Base-by-base conservation (phyloP, 78 protist species). In the Dictyostelium brefeldianum region DNA sequence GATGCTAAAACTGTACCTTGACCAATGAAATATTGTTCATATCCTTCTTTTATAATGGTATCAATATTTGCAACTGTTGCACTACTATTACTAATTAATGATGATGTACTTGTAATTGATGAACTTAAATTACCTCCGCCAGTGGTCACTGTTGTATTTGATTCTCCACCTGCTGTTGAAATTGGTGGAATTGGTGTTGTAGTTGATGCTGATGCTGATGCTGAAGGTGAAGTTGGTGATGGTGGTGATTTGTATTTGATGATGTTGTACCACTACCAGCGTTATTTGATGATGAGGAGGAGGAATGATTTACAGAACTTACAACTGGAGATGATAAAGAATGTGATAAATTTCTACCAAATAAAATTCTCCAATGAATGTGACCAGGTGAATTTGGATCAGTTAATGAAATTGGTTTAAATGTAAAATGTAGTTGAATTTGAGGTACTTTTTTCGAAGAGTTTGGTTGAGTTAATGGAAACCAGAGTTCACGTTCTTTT, bases 401-500 rank as follows among this genome's bases (percentile, higher is more conserved):
- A 15, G 92, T 62, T 3, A 85, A 29, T 15, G 92, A 85, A 14
- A 85, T 85, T 36, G 92, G 92, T 75, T 85, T 85, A 29, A 85
- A 85, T 18, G 71, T 81, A 47, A 81, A 67, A 46, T 22, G 17
- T 20, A 85, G 25, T 85, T 85, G 92, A 73, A 85, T 62, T 62
- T 85, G 92, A 46, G 92, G 92, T 25, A 85, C 75, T 29, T 85
- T 85, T 57, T 85, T 85, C 25, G 82, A 51, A 31, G 79, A 56
- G 0, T 41, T 48, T 7, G 92, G 83, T 57, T 81, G 27, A 20
- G 69, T 47, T 18, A 85, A 20, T 18, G 92, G 92, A 51, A 62
- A 85, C 92, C 92, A 85, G 5, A 75, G 59, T 29, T 85, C 92
- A 29, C 92, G 31, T 78, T 85, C 92, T 48, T 75, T 85, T 25